Evolutionary conservation across 306 rosid genomes (phyloP).

Genomic region (Mimosa pudica): DNA sequence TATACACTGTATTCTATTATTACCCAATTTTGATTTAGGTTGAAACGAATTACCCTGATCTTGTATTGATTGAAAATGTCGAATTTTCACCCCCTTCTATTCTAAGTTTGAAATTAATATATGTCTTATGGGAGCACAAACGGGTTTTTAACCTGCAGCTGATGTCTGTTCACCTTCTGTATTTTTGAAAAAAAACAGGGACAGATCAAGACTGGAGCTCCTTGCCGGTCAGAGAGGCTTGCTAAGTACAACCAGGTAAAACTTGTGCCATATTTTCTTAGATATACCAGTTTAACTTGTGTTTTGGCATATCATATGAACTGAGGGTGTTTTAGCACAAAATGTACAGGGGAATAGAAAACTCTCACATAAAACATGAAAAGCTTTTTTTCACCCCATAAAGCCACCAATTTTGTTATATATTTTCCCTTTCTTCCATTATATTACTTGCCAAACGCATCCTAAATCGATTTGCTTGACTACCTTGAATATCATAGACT

Average conservation of each 20-base stretch:
- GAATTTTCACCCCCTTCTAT: background rate
- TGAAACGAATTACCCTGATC: background rate
- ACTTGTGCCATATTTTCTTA: background rate
- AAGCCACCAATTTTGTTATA: background rate
- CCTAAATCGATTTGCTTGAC: background rate
- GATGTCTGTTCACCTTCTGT: background rate
- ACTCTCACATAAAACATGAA: background rate
- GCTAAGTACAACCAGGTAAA: constrained; percentile 95
- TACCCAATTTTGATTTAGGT: background rate
- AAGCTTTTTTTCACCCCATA: background rate
- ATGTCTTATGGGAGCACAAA: background rate
- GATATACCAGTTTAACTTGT: no score
- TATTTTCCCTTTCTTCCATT: background rate
- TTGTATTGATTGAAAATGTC: background rate
- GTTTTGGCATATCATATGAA: background rate
- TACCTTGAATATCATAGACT: background rate
- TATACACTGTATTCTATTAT: background rate
- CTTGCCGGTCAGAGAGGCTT: constrained; percentile 98
- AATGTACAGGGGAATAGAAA: background rate
- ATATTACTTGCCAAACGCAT: background rate
- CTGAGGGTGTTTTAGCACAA: background rate
- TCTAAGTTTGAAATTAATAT: background rate
- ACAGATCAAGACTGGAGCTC: constrained; percentile 98
- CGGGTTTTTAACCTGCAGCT: background rate
- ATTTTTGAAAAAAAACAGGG: constrained; percentile 58